These are phyloP conservation scores for Coix lacrymajobi DNA, from an alignment of 176 grass and related monocot species.

Conservation along the genomic window DNA sequence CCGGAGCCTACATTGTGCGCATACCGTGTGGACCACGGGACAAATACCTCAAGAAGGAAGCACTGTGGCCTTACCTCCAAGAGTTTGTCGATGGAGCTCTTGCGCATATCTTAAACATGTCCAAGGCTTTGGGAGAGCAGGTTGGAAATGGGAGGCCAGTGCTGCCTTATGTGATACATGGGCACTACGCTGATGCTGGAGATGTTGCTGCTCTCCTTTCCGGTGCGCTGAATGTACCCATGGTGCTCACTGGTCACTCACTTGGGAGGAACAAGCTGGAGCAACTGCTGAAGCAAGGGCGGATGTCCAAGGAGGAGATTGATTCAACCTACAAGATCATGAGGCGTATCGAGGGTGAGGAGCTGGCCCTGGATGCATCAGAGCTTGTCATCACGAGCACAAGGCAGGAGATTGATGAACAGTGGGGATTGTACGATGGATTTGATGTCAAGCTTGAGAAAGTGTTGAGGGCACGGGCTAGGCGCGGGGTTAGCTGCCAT, in stretches of 20 bases:
- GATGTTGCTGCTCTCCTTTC: slow-evolving; percentile 89
- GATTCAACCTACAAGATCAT: slow-evolving; percentile 94
- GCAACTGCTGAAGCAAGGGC: slow-evolving; percentile 85
- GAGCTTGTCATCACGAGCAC: slow-evolving; percentile 99
- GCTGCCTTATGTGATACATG: slow-evolving; percentile 92
- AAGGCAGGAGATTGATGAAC: slow-evolving; percentile 93
- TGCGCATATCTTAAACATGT: slow-evolving; percentile 93
- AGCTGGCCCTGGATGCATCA: slow-evolving; percentile 73
- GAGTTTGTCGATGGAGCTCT: slow-evolving; percentile 89
- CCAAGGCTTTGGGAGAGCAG: slow-evolving; percentile 75
- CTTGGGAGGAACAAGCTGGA: slow-evolving; percentile 96
- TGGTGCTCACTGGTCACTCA: slow-evolving; percentile 97
- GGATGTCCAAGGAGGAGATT: slow-evolving; percentile 76
- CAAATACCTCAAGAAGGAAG: slow-evolving; percentile 75
- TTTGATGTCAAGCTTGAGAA: slow-evolving; percentile 89
- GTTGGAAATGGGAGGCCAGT: slow-evolving; percentile 67
- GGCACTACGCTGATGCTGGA: slow-evolving; percentile 94
- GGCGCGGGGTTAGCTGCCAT: slow-evolving; percentile 54
- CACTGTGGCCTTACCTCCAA: slow-evolving; percentile 87
- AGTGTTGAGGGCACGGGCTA: slow-evolving; percentile 58
- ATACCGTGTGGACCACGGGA: slow-evolving; percentile 73
- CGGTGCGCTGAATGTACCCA: slow-evolving; percentile 79
- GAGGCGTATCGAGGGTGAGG: slow-evolving; percentile 92
- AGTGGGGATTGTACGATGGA: slow-evolving; percentile 95
- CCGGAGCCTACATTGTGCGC: slow-evolving; percentile 82